Evolutionary conservation across 495 filamentous ascomycete genomes (phyloP).

Genomic region (Penicillium bialowiezense): DNA sequence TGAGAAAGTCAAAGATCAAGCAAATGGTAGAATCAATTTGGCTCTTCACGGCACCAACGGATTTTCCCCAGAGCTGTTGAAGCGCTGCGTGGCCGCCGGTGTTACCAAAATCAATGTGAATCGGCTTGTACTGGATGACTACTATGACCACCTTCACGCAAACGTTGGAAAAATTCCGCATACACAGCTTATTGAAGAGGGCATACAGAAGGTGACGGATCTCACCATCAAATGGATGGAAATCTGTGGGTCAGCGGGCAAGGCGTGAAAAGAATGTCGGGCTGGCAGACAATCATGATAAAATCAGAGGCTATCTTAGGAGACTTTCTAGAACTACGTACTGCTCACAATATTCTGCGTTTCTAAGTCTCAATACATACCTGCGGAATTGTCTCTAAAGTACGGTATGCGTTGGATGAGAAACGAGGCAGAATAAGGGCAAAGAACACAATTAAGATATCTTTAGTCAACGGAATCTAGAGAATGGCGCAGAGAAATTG

Average conservation of each 20-base stretch:
- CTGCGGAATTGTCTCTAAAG: too few species aligned
- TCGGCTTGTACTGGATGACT: conserved; percentile 55
- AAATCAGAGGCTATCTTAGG: too few species aligned
- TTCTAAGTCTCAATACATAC: too few species aligned
- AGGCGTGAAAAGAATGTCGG: conserved; percentile 18
- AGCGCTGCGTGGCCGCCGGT: conserved; percentile 56
- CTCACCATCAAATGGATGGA: conserved; percentile 23
- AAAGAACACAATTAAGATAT: too few species aligned
- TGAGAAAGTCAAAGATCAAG: too few species aligned
- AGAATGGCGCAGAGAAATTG: too few species aligned
- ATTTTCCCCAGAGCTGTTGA: conserved; percentile 57
- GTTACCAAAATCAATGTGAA: conserved; percentile 73
- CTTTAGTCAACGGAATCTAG: too few species aligned
- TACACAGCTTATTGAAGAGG: conserved; percentile 25
- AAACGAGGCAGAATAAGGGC: too few species aligned
- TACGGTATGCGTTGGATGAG: too few species aligned
- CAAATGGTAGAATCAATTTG: conserved; percentile 20
- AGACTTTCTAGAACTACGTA: too few species aligned
- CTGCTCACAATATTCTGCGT: too few species aligned
- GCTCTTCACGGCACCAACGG: conserved; percentile 70
- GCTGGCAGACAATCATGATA: too few species aligned
- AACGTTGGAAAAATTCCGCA: conserved; percentile 21
- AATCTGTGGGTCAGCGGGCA: conserved; percentile 22
- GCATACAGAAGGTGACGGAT: conserved; percentile 22
- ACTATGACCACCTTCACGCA: conserved; percentile 19